Evolutionary conservation across 2,329 filamentous ascomycete species (phyloP).

Genomic region (Colletotrichum eremochloae): DNA sequence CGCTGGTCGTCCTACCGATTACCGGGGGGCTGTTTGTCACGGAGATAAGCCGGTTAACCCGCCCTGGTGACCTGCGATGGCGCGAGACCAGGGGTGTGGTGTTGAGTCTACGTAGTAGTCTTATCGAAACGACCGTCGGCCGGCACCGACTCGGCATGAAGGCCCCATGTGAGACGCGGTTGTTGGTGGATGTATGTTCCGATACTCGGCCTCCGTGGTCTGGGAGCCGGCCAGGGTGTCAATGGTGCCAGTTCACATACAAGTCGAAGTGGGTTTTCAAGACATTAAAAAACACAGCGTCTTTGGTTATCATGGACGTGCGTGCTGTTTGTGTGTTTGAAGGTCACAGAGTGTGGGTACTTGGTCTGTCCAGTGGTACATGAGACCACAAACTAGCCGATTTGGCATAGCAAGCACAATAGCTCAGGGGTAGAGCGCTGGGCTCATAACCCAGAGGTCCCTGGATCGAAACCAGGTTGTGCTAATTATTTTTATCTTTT

Average conservation of each 20-base stretch:
- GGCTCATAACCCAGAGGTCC: constrained; percentile 43
- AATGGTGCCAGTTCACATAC: too few species aligned
- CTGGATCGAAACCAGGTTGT: constrained; percentile 40
- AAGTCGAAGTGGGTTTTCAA: rapidly evolving
- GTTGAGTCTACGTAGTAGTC: background rate
- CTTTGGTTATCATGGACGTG: background rate
- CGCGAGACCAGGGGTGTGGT: constrained; percentile 28
- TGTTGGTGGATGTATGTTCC: background rate
- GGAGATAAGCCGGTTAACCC: constrained; percentile 17
- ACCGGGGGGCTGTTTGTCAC: background rate
- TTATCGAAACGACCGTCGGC: background rate
- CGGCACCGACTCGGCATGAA: constrained; percentile 38
- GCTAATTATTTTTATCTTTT: too few species aligned
- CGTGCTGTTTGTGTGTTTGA: background rate
- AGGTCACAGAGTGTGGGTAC: background rate
- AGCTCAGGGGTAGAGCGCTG: constrained; percentile 42
- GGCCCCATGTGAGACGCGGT: background rate
- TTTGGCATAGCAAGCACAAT: constrained; percentile 20
- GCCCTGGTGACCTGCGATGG: background rate
- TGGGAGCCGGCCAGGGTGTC: background rate
- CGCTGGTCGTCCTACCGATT: background rate
- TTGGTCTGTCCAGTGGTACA: rapidly evolving
- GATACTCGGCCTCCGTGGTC: background rate
- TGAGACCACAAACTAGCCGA: rapidly evolving
- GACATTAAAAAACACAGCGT: background rate